phyloP scores from a whole-genome alignment of 345 rosid species.

The Moricandia moricandioides region DNA sequence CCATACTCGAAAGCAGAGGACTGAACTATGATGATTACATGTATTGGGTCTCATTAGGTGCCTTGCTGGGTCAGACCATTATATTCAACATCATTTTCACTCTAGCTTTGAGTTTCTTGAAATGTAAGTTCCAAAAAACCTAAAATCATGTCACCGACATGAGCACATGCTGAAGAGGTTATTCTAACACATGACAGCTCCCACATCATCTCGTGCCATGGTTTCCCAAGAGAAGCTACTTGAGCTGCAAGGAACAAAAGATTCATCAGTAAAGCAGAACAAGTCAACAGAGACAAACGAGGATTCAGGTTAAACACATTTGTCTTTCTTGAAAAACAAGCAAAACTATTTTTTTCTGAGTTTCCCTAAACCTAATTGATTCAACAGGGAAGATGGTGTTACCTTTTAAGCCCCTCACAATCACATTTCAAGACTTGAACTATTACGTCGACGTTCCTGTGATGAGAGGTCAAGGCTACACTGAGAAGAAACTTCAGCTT shows the following conservation, averaged over 20 bases:
- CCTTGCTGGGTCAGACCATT: constrained; percentile 54
- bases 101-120: constrained; percentile 64
- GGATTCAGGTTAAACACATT: neutral
- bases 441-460: constrained; percentile 76
- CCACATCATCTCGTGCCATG: constrained; percentile 58
- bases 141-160: neutral
- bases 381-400: constrained; percentile 41
- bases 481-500: constrained; percentile 52
- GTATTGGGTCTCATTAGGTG: constrained; percentile 68
- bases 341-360: neutral
- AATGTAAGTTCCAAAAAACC: constrained; percentile 44
- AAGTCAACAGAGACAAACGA: constrained; percentile 1
- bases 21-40: constrained; percentile 32
- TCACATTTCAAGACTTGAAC: constrained; percentile 63
- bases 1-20: constrained; percentile 52
- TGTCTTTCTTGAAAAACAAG: neutral
- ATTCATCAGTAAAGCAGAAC: constrained; percentile 25
- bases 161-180: constrained; percentile 4
- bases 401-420: constrained; percentile 73
- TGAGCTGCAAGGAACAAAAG: constrained; percentile 43
- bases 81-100: constrained; percentile 60
- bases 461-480: constrained; percentile 49
- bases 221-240: constrained; percentile 57
- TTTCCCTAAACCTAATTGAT: neutral
- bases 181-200: constrained; percentile 47